Base-by-base conservation (phyloP, 257 asterid species). In the Prunella vulgaris region DNA sequence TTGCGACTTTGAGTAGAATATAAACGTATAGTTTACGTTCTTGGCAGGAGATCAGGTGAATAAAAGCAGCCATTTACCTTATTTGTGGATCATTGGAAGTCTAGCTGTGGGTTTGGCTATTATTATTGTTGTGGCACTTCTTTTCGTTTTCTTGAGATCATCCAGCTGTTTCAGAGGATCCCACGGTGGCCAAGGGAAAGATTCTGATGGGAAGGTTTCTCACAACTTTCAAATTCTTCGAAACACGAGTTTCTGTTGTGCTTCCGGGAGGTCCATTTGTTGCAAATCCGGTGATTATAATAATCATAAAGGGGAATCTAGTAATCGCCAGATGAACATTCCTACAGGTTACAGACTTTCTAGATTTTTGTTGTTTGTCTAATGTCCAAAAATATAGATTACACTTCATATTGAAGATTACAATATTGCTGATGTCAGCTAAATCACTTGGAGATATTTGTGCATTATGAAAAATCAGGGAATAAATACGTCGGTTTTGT, bases 11-110 rank as follows among this genome's bases (percentile, higher is more conserved):
- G 21, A 13, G 2, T 59, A 0, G 35, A 59, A n/a, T 59, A 72
- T 64, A 72, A 61, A n/a, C 9, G 14, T 15, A 15, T 73, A 9
- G 2, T 71, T 64, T 30, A 38, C 46, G 13, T 54, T 77, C 38
- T 64, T 63, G 66, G 74, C 90, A 86, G 96, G 42, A 67, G 74
- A 68, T 60, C 77, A 81, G 68, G 78, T 48, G 75, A 76, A 85
- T 72, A 93, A 87, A 76, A 87, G 76, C 76, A 70, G 72, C 64
- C 96, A 69, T 32, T 65, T 80, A 24, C 92, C 89, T 38, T 85
- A 84, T 71, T 82, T 86, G 95, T 93, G 97, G 97, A 93, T 90
- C 69, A 84, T 93, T 15, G 99, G 99, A 70, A 76, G 92, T 37
- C 74, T 90, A 35, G 97, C 84, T 63, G 84, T 79, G 76, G 99